Percentiles rank a stretch among this genome's conserved stretches.
phyloP scores from a whole-genome alignment of 1,284 basidiomycete species.

The Taiwanofungus camphoratus region DNA sequence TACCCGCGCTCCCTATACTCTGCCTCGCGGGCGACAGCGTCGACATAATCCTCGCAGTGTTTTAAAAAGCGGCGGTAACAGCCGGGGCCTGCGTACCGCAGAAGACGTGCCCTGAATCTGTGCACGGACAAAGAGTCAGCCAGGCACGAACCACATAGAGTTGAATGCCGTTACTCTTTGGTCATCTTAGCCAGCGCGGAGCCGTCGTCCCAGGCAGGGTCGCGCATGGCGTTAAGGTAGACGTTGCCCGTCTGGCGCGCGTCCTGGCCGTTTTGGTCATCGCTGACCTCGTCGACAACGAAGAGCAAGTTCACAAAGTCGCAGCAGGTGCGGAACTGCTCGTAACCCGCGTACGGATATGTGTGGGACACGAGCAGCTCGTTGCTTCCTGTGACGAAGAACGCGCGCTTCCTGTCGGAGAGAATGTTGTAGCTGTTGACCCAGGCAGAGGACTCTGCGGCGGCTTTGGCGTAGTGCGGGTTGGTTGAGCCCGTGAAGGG shows the following conservation, averaged over 20 bases:
- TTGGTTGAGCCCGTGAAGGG: slow-evolving; percentile 41
- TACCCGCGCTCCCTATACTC: slow-evolving; percentile 28
- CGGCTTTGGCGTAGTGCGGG: slow-evolving; percentile 50
- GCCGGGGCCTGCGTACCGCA: slow-evolving; percentile 37
- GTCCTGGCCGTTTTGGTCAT: slow-evolving; percentile 53
- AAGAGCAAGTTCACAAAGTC: slow-evolving; percentile 68
- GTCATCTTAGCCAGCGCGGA: slow-evolving; percentile 31
- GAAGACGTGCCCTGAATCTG: slow-evolving; percentile 49
- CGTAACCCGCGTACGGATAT: slow-evolving; percentile 55
- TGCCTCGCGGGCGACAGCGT: slow-evolving; percentile 32
- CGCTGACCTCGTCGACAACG: slow-evolving; percentile 64
- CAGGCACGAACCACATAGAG: background rate
- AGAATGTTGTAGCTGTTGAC: slow-evolving; percentile 57
- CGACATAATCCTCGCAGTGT: slow-evolving; percentile 30
- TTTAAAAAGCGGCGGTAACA: slow-evolving; percentile 34
- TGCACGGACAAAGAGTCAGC: slow-evolving; percentile 2
- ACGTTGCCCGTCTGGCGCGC: slow-evolving; percentile 48
- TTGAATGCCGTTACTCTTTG: slow-evolving; percentile 24
- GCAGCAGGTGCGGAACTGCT: slow-evolving; percentile 56
- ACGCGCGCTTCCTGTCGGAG: slow-evolving; percentile 51
- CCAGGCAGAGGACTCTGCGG: slow-evolving; percentile 57
- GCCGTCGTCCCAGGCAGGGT: slow-evolving; percentile 30
- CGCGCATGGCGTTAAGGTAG: slow-evolving; percentile 34
- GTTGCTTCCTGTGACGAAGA: slow-evolving; percentile 55
- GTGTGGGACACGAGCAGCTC: slow-evolving; percentile 59